Evolutionary conservation across 257 asterid genomes (phyloP).

Genomic region (Solanum dulcamara): DNA sequence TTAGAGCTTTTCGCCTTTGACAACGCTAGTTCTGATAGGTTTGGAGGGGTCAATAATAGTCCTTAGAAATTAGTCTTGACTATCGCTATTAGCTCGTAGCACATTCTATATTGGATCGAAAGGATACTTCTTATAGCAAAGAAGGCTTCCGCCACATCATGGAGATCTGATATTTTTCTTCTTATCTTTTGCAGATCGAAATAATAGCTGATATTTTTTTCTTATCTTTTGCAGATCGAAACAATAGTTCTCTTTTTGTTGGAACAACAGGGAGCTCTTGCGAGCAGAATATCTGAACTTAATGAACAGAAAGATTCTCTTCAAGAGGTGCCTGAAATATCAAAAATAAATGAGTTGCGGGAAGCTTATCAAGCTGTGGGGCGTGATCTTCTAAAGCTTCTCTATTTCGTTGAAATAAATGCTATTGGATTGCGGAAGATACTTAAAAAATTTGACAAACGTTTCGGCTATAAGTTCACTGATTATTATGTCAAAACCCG

Average conservation of each 20-base stretch:
- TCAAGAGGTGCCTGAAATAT: conserved; percentile 68
- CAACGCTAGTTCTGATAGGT: not conserved
- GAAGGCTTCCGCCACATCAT: not conserved
- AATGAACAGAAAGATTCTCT: conserved; percentile 52
- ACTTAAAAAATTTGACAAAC: conserved; percentile 90
- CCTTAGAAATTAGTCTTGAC: not conserved
- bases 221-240: conserved; percentile 55
- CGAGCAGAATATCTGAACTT: conserved; percentile 60
- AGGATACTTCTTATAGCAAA: not conserved
- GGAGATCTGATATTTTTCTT: not conserved
- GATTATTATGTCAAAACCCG: conserved; percentile 92
- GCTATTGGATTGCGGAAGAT: conserved; percentile 89
- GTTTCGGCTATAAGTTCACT: conserved; percentile 81
- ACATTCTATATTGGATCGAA: not conserved
- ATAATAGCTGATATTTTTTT: conserved; percentile 27
- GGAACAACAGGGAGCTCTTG: conserved; percentile 85
- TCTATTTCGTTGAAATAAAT: conserved; percentile 75
- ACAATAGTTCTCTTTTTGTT: conserved; percentile 79
- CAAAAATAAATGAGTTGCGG: conserved; percentile 63
- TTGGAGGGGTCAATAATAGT: not conserved
- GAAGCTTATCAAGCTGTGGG: conserved; percentile 82
- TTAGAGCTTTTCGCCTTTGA: not conserved
- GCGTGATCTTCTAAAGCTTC: conserved; percentile 77
- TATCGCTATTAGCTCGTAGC: not conserved
- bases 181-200: conserved; percentile 55